Evolutionary conservation across 805 yeast genomes (phyloP).

Genomic region (Yarrowia sp.): DNA sequence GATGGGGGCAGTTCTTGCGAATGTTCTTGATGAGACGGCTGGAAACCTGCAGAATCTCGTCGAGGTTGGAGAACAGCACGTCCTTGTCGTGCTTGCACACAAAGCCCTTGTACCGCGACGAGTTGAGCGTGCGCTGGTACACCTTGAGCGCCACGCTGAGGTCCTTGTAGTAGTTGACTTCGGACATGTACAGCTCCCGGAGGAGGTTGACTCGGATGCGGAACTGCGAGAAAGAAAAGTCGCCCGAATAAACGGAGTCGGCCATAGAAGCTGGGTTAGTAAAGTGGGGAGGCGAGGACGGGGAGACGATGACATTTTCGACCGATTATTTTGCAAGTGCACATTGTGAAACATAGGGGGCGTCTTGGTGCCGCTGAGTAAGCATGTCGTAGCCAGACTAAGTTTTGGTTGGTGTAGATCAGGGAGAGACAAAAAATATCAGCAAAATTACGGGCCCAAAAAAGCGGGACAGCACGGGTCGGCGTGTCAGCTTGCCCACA

Average conservation of each 20-base stretch:
- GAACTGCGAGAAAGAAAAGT: slow-evolving; percentile 10
- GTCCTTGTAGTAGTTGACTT: slow-evolving; percentile 41
- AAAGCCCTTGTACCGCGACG: slow-evolving; percentile 31
- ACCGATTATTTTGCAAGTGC: neutral
- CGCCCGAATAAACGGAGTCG: neutral
- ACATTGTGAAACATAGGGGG: neutral
- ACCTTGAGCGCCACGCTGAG: slow-evolving; percentile 40
- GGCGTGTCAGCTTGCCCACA: too few relatives aligned
- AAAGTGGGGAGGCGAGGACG: neutral
- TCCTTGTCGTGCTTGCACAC: slow-evolving; percentile 35
- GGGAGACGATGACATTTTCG: neutral
- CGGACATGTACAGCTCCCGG: slow-evolving; percentile 43
- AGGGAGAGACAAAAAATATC: neutral
- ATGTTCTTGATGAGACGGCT: slow-evolving; percentile 36
- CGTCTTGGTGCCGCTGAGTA: neutral
- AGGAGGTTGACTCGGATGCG: slow-evolving; percentile 34
- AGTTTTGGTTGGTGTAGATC: neutral
- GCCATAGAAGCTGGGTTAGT: slow-evolving; percentile 17
- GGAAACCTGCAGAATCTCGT: slow-evolving; percentile 38
- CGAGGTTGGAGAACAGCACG: slow-evolving; percentile 38
- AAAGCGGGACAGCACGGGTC: too few relatives aligned
- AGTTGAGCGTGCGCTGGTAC: slow-evolving; percentile 35
- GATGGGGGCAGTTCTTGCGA: slow-evolving; percentile 35
- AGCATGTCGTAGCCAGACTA: neutral
- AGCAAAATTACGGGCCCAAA: neutral